Evolutionary conservation across 2,329 filamentous ascomycete genomes (phyloP), one percentile per base, ranked within the genome.

Genomic region (Pseudogymnoascus sp.): DNA sequence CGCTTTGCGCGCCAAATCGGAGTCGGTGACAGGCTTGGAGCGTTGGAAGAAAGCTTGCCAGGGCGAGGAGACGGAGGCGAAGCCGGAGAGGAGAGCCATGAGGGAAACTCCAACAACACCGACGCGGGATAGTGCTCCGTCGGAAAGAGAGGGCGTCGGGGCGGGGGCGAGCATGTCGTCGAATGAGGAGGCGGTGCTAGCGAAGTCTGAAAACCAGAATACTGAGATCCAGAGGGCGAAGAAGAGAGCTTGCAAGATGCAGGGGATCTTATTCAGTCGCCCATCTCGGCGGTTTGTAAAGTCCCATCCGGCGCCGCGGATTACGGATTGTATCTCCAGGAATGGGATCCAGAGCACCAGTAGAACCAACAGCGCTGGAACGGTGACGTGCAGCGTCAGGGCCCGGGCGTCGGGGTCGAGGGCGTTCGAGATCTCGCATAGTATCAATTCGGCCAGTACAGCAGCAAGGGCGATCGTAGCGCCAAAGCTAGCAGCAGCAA

Each of bases 21-120:
- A 80, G 60, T 95, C 90, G 0, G 87, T 87, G 16, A 92, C 84
- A 3, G 83, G 83, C 31, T 82, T 80, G 33, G 84, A 78, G 40
- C 82, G 83, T 31, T 86, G 84, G 23, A 85, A 83, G 75, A 95
- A 91, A 0, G 85, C 90, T 71, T 95, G 89, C 90, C 91, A 96
- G 1, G 92, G 85, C 1, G 89, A 88, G 23, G 89, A 92, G 35
- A 95, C 89, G n/a, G 90, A 90, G 5, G 91, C 91, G 70, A 95
- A 96, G 0, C 91, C 91, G 5, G 91, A 91, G n/a, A 96, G 78
- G 12, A 92, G 81, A 14, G 91, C 91, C 90, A 96, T 95, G 62
- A 94, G 77, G 59, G 88, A 87, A 63, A 94, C 91, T 3, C 91
- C 91, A 66, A 95, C 91, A 42, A 96, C 87, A 11, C 91, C 91